Evolutionary conservation across 352 stramenopile genomes (phyloP), one percentile per base, ranked within the genome.

Genomic region (Phytophthora hybrid): DNA sequence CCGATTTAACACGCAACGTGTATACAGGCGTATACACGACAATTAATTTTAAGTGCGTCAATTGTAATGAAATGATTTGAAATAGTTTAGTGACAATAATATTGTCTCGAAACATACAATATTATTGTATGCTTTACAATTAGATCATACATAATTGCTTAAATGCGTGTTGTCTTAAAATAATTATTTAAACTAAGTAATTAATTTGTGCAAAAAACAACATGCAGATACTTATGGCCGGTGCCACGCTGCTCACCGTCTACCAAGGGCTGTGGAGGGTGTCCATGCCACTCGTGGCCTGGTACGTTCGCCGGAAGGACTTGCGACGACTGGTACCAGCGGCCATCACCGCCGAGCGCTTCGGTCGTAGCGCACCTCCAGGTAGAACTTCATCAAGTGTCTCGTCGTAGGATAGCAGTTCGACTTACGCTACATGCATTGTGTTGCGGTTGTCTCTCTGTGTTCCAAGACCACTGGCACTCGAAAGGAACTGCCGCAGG

Each of bases 281-380:
- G 7, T 75, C 81, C 1, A 78, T 77, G 78, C 84, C 88, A 16
- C 46, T 94, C 32, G 68, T 92, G 23, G 71, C 73, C 26, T 90
- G 85, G 78, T 83, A 82, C 29, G 78, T 94, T 13, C 70, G 62
- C 21, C 73, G 73, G 31, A 94, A 90, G 61, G 88, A 94, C 73
- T 21, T 63, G 37, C 52, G 39, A 29, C 73, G 81, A 3, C 61
- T 79, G 14, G 73, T 94, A 14, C 72, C 76, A 21, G 31, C 61
- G 9, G 44, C 47, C 4, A 41, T 80, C 47, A 89, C 81, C 31
- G 64, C 54, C 0, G 87, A 94, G 76, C 84, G 87, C 49, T 93
- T 91, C 58, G 87, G 87, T 39, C 63, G 37, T 32, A 82, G 77
- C 66, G 55, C 66, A 21, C 62, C 59, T 47, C 79, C 83, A 68